phyloP scores from a whole-genome alignment of 139 green algal species.

The Mesostigma viride region DNA sequence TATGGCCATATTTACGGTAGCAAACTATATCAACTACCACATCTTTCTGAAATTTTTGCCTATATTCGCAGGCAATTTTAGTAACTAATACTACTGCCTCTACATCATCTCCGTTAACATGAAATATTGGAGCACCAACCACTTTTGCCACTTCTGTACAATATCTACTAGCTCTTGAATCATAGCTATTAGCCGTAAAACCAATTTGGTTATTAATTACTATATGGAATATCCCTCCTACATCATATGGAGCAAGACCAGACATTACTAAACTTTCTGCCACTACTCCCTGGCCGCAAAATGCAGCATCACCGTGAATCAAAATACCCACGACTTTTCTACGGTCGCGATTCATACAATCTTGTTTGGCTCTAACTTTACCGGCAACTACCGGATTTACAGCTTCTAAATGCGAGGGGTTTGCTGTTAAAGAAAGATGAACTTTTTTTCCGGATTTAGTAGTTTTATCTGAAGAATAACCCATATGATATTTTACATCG shows the following conservation, averaged over 20 bases:
- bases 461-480: too few relatives aligned
- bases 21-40: conserved; percentile 92
- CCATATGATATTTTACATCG: too few relatives aligned
- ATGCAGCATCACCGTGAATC: conserved; percentile 61
- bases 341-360: conserved; percentile 15
- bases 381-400: conserved; percentile 62
- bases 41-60: conserved; percentile 62
- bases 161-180: neutral
- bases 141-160: conserved; percentile 61
- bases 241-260: neutral
- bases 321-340: conserved; percentile 50
- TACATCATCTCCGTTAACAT: conserved; percentile 70
- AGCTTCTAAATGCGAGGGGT: conserved; percentile 64
- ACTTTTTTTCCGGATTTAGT: too few relatives aligned
- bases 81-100: conserved; percentile 45
- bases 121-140: conserved; percentile 59
- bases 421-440: conserved; percentile 76
- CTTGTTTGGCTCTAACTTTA: conserved; percentile 59
- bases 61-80: conserved; percentile 8
- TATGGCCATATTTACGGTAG: conserved; percentile 78
- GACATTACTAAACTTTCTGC: conserved; percentile 27
- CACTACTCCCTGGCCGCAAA: conserved; percentile 53
- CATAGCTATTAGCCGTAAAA: conserved; percentile 58
- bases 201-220: conserved; percentile 80
- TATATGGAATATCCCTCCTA: conserved; percentile 61